Evolutionary conservation across 805 yeast genomes (phyloP).

Genomic region (Teunomyces barrocoloradensis): DNA sequence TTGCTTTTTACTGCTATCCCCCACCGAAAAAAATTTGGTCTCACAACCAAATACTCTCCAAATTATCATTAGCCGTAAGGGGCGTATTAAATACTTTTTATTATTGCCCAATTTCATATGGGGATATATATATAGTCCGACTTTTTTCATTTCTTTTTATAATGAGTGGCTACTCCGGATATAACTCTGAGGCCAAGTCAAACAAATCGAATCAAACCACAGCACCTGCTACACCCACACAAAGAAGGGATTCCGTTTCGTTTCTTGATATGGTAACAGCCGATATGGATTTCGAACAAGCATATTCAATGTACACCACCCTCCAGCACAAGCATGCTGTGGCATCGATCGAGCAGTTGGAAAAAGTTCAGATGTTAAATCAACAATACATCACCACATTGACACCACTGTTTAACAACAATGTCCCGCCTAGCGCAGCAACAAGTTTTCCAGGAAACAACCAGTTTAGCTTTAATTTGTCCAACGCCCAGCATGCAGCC

Average conservation of each 20-base stretch:
- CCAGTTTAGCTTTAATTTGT: slow-evolving; percentile 5
- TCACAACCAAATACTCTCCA: slow-evolving; percentile 2
- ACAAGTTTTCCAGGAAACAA: slow-evolving; percentile 6
- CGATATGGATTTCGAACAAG: slow-evolving; percentile 48
- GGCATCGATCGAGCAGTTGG: slow-evolving; percentile 35
- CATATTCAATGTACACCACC: slow-evolving; percentile 37
- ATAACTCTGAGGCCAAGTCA: neutral
- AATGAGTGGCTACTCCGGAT: slow-evolving; percentile 2
- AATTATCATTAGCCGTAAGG: slow-evolving; percentile 1
- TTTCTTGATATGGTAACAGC: slow-evolving; percentile 31
- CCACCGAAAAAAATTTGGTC: neutral
- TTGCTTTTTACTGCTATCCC: neutral
- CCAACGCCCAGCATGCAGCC: neutral
- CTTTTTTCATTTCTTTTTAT: neutral
- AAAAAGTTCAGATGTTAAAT: slow-evolving; percentile 34
- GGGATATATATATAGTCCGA: slow-evolving; percentile 2
- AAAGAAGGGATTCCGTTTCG: neutral
- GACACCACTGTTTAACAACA: slow-evolving; percentile 1
- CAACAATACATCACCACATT: slow-evolving; percentile 15
- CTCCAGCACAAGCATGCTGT: slow-evolving; percentile 37
- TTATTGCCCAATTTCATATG: slow-evolving; percentile 4
- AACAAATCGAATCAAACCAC: neutral
- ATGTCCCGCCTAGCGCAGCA: neutral
- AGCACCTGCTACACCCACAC: neutral
- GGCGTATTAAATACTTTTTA: slow-evolving; percentile 2